These are phyloP conservation scores for Blastobotrys attinorum DNA, from an alignment of 805 yeast species.

Conservation along the genomic window DNA sequence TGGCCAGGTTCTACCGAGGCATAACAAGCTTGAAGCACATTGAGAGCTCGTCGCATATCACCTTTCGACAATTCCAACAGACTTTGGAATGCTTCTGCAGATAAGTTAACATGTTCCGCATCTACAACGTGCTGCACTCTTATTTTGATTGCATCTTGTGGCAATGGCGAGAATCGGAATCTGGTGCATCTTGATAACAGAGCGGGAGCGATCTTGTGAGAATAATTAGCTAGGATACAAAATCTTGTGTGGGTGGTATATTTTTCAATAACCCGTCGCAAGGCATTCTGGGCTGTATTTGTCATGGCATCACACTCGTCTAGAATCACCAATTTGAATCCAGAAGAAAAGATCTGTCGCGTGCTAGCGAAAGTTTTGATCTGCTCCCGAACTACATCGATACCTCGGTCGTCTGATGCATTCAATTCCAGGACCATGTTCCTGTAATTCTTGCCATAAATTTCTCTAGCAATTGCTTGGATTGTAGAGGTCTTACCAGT, in stretches of 20 bases:
- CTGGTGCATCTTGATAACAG: constrained; percentile 89
- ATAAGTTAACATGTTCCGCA: constrained; percentile 54
- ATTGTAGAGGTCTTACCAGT: constrained; percentile 90
- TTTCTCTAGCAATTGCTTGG: constrained; percentile 76
- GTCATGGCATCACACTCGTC: constrained; percentile 99
- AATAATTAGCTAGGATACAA: constrained; percentile 90
- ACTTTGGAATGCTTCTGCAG: constrained; percentile 53
- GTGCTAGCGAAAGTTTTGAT: constrained; percentile 95
- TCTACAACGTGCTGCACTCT: constrained; percentile 63
- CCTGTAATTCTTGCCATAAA: constrained; percentile 72
- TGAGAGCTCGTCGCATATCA: constrained; percentile 92
- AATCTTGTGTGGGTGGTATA: constrained; percentile 93
- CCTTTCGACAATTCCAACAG: constrained; percentile 74
- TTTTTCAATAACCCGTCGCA: constrained; percentile 88
- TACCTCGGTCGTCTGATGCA: constrained; percentile 97
- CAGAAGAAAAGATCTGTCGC: constrained; percentile 71
- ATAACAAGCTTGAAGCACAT: constrained; percentile 88
- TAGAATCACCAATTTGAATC: constrained; percentile 82
- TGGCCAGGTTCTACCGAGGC: constrained; percentile 55
- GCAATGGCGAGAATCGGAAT: constrained; percentile 83
- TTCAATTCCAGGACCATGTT: constrained; percentile 92
- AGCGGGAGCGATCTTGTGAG: constrained; percentile 94
- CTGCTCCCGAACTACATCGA: constrained; percentile 95
- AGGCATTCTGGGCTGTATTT: constrained; percentile 89
- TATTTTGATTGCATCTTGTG: constrained; percentile 55